Evolutionary conservation across 140 eudicot species (phyloP).

Genomic region (Ambrosia hybrid): DNA sequence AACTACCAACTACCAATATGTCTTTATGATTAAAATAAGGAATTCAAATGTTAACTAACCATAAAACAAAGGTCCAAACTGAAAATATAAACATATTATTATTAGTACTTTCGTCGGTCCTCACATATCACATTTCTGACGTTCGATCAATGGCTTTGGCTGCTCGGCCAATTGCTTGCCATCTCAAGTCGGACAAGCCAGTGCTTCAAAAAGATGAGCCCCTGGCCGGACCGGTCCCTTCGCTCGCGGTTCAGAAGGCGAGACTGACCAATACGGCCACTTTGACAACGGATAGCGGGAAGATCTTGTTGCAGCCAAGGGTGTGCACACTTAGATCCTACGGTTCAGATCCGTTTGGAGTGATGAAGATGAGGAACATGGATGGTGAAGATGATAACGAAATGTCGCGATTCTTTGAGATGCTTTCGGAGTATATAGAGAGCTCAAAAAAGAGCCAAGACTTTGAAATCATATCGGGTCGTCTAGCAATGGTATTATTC

Average conservation of each 20-base stretch:
- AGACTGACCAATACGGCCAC: slow-evolving; percentile 25
- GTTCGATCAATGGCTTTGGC: slow-evolving; percentile 60
- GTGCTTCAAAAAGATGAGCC: slow-evolving; percentile 31
- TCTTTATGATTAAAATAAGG: not conserved
- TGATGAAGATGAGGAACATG: slow-evolving; percentile 32
- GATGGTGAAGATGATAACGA: slow-evolving; percentile 34
- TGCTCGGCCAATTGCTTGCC: slow-evolving; percentile 52
- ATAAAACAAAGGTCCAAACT: slow-evolving; percentile 11
- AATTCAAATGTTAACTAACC: not conserved
- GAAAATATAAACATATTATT: slow-evolving; percentile 23
- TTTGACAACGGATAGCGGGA: slow-evolving; percentile 32
- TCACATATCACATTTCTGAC: slow-evolving; percentile 2
- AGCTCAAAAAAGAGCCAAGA: slow-evolving; percentile 87
- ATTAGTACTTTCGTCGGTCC: not conserved
- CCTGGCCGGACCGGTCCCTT: slow-evolving; percentile 13
- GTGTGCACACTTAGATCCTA: slow-evolving; percentile 76
- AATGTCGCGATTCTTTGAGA: slow-evolving; percentile 61
- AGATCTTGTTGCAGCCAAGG: slow-evolving; percentile 78
- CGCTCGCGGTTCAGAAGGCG: slow-evolving; percentile 45
- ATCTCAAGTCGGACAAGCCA: slow-evolving; percentile 40
- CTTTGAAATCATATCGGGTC: slow-evolving; percentile 88
- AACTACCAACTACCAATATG: not conserved
- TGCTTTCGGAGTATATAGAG: slow-evolving; percentile 74
- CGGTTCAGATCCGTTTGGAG: slow-evolving; percentile 57
- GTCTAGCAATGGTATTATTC: slow-evolving; percentile 81